Evolutionary conservation across 257 asterid species (phyloP).

Genomic region (Salvia splendens): DNA sequence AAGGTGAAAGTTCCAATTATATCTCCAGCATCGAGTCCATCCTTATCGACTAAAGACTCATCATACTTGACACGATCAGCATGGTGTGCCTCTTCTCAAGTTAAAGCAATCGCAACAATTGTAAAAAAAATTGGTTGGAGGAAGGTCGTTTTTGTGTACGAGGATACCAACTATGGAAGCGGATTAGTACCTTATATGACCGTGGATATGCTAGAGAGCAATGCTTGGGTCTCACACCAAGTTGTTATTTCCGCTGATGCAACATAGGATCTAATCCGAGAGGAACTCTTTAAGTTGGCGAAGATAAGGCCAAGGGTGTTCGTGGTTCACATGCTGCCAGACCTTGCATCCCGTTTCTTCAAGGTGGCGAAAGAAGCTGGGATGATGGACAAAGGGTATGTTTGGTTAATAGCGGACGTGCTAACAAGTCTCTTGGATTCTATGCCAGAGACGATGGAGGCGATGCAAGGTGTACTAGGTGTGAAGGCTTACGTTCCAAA

Average conservation of each 20-base stretch:
- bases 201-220: constrained; percentile 34
- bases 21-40: no score
- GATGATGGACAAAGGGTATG: constrained; percentile 5
- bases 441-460: constrained; percentile 29
- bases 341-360: no score
- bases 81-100: constrained; percentile 34
- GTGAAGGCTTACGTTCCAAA: constrained; percentile 46
- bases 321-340: no score
- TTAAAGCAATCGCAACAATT: constrained; percentile 40
- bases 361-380: background rate
- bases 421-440: no score
- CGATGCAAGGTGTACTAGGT: constrained; percentile 36
- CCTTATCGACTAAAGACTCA: background rate
- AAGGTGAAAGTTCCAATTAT: no score
- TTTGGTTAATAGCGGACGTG: no score
- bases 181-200: constrained; percentile 43
- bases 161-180: constrained; percentile 42
- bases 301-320: constrained; percentile 31
- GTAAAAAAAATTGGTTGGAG: constrained; percentile 41
- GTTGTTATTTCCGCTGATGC: constrained; percentile 37
- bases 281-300: constrained; percentile 43
- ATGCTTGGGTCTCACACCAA: constrained; percentile 34
- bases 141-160: constrained; percentile 38
- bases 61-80: constrained; percentile 3
- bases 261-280: constrained; percentile 34